phyloP scores from a whole-genome alignment of 2,329 filamentous ascomycete genomes.

The Ceratocystis ficicola region DNA sequence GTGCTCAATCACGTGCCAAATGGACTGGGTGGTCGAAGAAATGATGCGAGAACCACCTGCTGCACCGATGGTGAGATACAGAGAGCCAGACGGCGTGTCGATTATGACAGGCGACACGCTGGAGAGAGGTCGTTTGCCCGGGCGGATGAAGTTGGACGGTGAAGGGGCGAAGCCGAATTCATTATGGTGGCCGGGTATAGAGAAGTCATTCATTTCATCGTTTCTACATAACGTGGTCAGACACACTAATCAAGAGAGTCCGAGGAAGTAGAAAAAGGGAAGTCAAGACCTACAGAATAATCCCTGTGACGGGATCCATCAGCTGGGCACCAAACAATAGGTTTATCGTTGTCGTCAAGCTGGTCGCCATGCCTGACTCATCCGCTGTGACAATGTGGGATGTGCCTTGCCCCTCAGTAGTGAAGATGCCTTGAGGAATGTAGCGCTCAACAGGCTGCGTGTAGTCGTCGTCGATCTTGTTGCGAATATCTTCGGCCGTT shows the following conservation, averaged over 20 bases:
- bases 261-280: background rate
- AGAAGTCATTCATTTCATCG: slow-evolving; percentile 69
- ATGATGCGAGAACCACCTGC: slow-evolving; percentile 77
- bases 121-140: slow-evolving; percentile 70
- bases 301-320: slow-evolving; percentile 68
- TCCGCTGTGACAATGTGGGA: slow-evolving; percentile 65
- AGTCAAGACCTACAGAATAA: slow-evolving; percentile 49
- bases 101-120: slow-evolving; percentile 72
- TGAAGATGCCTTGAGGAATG: slow-evolving; percentile 53
- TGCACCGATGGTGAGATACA: slow-evolving; percentile 60
- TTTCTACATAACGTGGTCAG: slow-evolving; percentile 31
- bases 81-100: slow-evolving; percentile 45
- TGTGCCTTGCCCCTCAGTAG: slow-evolving; percentile 59
- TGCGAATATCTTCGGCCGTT: slow-evolving; percentile 47
- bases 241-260: slow-evolving; percentile 22
- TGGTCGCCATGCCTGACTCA: slow-evolving; percentile 58
- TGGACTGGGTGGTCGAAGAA: slow-evolving; percentile 60
- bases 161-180: slow-evolving; percentile 76
- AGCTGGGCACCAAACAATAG: slow-evolving; percentile 69
- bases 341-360: slow-evolving; percentile 79
- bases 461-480: slow-evolving; percentile 56
- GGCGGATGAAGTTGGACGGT: slow-evolving; percentile 66
- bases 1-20: slow-evolving; percentile 61
- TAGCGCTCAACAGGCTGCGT: slow-evolving; percentile 67
- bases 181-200: slow-evolving; percentile 64